Conservation (phyloP, 2,329 filamentous ascomycete genomes). For the Microcera coccophila region DNA sequence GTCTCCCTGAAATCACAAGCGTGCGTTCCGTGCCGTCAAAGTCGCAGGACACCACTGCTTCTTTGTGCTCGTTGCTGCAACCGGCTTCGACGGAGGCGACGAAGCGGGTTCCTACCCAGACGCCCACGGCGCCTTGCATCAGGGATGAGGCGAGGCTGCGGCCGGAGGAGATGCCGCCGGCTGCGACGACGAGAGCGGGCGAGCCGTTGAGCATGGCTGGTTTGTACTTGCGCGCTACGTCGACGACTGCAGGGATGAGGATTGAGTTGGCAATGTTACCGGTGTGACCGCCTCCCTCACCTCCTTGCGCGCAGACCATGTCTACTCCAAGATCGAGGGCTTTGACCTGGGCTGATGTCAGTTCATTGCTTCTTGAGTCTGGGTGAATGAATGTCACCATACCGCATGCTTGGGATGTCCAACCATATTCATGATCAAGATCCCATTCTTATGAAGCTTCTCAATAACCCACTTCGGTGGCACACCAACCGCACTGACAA, state of each 20-base stretch:
- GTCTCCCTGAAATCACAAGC: conserved; percentile 76
- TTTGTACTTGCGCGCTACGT: conserved; percentile 70
- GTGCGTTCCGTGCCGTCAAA: conserved; percentile 81
- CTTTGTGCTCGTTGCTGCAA: conserved; percentile 77
- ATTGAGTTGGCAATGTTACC: conserved; percentile 84
- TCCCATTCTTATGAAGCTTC: conserved; percentile 70
- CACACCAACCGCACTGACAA: conserved; percentile 85
- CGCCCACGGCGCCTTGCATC: conserved; percentile 83
- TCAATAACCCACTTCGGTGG: conserved; percentile 72
- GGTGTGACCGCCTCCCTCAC: conserved; percentile 90
- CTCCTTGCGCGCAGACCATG: conserved; percentile 86
- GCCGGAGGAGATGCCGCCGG: conserved; percentile 82
- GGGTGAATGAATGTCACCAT: conserved; percentile 2
- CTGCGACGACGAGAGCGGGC: conserved; percentile 77
- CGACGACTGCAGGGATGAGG: conserved; percentile 80
- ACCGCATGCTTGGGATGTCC: conserved; percentile 86
- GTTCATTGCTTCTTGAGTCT: neutral
- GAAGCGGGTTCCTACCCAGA: conserved; percentile 94
- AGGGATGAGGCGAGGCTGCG: conserved; percentile 74
- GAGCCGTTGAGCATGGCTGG: conserved; percentile 66
- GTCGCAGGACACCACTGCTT: conserved; percentile 72
- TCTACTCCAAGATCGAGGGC: conserved; percentile 83
- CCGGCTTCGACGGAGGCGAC: conserved; percentile 79
- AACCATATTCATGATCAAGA: conserved; percentile 96
- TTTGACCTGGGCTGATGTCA: conserved; percentile 46